These are phyloP conservation scores for Arbutus unedo DNA, from an alignment of 148 eudicot species.

Conservation along the genomic window DNA sequence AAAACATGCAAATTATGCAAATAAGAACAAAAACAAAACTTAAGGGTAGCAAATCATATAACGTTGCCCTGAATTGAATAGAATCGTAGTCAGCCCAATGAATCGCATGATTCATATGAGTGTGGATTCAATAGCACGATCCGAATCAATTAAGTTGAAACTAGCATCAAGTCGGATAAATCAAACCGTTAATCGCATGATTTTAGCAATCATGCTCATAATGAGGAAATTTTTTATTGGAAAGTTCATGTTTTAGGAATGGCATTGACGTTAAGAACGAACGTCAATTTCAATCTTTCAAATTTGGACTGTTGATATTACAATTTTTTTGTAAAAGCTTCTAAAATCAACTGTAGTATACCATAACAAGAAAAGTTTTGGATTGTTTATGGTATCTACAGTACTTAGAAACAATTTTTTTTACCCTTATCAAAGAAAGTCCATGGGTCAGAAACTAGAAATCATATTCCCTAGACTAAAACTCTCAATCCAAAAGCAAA, in stretches of 20 bases:
- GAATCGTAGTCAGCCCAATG: background rate
- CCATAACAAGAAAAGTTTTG: background rate
- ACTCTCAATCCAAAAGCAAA: background rate
- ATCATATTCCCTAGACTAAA: background rate
- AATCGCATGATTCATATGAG: background rate
- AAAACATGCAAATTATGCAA: background rate
- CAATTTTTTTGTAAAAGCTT: background rate
- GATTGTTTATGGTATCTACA: background rate
- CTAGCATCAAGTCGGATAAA: background rate
- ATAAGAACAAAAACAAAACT: background rate
- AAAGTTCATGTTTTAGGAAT: too few species aligned
- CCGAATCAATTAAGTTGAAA: background rate
- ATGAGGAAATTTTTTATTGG: too few species aligned
- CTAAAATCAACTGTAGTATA: background rate
- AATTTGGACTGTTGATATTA: background rate
- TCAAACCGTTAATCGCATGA: too few species aligned
- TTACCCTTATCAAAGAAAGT: background rate
- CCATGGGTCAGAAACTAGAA: too few species aligned
- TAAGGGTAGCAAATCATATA: background rate
- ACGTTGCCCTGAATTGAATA: background rate
- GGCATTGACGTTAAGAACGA: background rate
- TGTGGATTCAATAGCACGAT: background rate
- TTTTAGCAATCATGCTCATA: too few species aligned
- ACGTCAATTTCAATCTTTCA: background rate
- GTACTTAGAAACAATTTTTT: background rate